These are phyloP conservation scores for Neocallimastix lanati DNA, from an alignment of 192 early-diverging fungal genomes.

Conservation along the genomic window DNA sequence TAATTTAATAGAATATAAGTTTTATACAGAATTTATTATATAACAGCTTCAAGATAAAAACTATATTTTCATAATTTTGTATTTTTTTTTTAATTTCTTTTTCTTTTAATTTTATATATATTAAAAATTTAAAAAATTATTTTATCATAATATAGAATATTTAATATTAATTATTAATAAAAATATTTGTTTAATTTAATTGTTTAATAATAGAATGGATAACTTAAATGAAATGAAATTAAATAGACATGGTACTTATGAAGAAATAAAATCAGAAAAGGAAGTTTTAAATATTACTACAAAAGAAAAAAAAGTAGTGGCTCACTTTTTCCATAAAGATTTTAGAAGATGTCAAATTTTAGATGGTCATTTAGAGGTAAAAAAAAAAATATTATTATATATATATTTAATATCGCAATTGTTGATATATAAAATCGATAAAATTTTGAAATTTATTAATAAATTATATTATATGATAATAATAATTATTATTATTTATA, in stretches of 20 bases:
- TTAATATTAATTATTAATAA: not conserved
- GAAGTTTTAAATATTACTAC: slow-evolving; percentile 67
- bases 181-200: not conserved
- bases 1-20: no score
- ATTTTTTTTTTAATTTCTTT: slow-evolving; percentile 1
- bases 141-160: not conserved
- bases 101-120: no score
- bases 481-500: not conserved
- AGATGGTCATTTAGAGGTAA: slow-evolving; percentile 66
- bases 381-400: not conserved
- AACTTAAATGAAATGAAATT: slow-evolving; percentile 38
- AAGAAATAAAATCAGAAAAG: slow-evolving; percentile 59
- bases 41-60: no score
- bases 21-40: no score
- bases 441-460: not conserved
- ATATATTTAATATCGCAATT: not conserved
- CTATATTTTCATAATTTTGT: no score
- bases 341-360: slow-evolving; percentile 87
- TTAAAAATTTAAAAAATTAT: not conserved
- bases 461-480: not conserved
- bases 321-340: slow-evolving; percentile 82
- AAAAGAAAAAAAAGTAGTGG: slow-evolving; percentile 42
- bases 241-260: slow-evolving; percentile 57
- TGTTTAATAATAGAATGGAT: slow-evolving; percentile 24
- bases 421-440: slow-evolving; percentile 1